These are phyloP conservation scores for Solanum rostratum DNA, from an alignment of 257 asterid species.

Conservation along the genomic window DNA sequence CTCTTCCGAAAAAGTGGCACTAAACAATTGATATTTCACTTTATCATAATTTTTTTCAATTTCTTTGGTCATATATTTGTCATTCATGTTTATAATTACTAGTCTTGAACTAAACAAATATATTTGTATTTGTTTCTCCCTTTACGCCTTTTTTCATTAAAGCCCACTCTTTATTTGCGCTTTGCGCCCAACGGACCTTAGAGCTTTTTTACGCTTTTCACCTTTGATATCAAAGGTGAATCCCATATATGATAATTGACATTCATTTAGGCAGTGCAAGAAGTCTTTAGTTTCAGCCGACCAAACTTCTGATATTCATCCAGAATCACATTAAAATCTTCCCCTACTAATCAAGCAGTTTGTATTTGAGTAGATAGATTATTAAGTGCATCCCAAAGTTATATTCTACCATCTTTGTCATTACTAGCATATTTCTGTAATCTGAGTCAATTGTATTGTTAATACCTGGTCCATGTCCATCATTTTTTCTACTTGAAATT, in stretches of 20 bases:
- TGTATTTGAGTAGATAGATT: background rate
- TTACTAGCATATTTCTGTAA: background rate
- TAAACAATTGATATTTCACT: too few relatives aligned
- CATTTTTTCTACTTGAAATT: background rate
- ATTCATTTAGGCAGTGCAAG: background rate
- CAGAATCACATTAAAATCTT: background rate
- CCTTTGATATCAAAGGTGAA: background rate
- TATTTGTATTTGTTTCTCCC: too few relatives aligned
- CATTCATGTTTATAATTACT: too few relatives aligned
- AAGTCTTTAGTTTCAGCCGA: background rate
- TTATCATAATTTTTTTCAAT: too few relatives aligned
- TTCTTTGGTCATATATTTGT: too few relatives aligned
- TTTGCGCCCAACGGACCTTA: too few relatives aligned
- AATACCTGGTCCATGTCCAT: background rate
- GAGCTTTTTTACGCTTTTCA: too few relatives aligned
- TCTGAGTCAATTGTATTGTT: background rate
- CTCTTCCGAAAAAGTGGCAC: too few relatives aligned
- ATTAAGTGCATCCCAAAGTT: background rate
- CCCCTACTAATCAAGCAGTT: background rate
- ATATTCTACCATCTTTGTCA: background rate
- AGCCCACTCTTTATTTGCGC: too few relatives aligned
- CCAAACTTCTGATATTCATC: background rate
- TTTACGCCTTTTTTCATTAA: too few relatives aligned
- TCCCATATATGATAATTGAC: background rate
- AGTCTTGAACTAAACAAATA: too few relatives aligned